Evolutionary conservation across 768 basidiomycete species (phyloP).

Genomic region (Pleurotus tuoliensis): DNA sequence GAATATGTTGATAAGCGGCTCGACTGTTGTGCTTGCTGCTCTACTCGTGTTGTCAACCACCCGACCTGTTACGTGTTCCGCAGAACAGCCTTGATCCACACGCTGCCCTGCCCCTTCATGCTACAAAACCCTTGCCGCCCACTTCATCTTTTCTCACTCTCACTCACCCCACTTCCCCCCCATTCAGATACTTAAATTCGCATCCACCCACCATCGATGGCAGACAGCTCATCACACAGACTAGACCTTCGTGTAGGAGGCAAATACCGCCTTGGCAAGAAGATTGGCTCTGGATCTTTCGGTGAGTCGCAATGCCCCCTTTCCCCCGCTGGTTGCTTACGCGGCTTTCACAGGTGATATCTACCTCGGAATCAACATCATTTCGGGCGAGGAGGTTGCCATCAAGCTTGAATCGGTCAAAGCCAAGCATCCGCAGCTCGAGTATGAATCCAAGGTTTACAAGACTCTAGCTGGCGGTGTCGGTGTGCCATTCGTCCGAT

Average conservation of each 20-base stretch:
- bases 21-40: background rate
- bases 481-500: constrained; percentile 96
- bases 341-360: constrained; percentile 71
- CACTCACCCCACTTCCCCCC: constrained; percentile 11
- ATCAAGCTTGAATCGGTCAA: constrained; percentile 99
- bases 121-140: constrained; percentile 23
- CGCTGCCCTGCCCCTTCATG: constrained; percentile 32
- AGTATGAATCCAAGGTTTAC: constrained; percentile 94
- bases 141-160: constrained; percentile 11
- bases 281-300: constrained; percentile 98
- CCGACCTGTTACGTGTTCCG: constrained; percentile 32
- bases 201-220: constrained; percentile 43
- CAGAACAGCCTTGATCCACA: constrained; percentile 36
- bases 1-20: background rate
- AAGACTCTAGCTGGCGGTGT: constrained; percentile 99
- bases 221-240: constrained; percentile 67
- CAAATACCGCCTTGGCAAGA: constrained; percentile 97
- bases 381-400: constrained; percentile 98
- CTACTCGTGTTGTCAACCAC: constrained; percentile 21
- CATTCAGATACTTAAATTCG: constrained; percentile 15
- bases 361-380: constrained; percentile 99
- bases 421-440: constrained; percentile 99
- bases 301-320: constrained; percentile 48
- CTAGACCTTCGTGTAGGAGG: constrained; percentile 88
- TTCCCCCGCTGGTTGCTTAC: too few relatives aligned